Percentiles rank a stretch among this genome's conserved stretches.
phyloP scores from a whole-genome alignment of 2,329 filamentous ascomycete genomes.

The Calycina marina region DNA sequence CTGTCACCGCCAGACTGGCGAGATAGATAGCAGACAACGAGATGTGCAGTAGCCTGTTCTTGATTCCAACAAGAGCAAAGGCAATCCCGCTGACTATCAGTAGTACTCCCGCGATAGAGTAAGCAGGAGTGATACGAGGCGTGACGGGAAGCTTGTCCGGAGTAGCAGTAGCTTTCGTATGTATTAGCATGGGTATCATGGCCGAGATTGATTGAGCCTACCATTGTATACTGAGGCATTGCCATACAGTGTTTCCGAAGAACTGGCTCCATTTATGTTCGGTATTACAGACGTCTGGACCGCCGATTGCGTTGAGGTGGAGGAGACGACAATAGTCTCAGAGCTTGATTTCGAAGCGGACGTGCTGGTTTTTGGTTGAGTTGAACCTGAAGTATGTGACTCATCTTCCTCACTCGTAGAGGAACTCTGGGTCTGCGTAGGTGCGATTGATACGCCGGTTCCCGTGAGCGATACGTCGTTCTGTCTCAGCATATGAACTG shows the following conservation, averaged over 20 bases:
- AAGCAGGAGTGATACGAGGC: slow-evolving; percentile 65
- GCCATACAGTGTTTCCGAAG: slow-evolving; percentile 8
- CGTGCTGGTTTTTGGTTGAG: slow-evolving; percentile 1
- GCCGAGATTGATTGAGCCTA: too few relatives aligned
- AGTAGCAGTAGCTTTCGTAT: slow-evolving; percentile 19
- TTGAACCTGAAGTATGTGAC: background rate
- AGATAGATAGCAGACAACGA: slow-evolving; percentile 70
- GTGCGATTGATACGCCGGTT: too few relatives aligned
- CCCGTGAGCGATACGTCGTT: too few relatives aligned
- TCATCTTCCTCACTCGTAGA: too few relatives aligned
- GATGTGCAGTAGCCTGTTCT: slow-evolving; percentile 63
- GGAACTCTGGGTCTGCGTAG: too few relatives aligned
- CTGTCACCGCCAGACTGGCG: slow-evolving; percentile 56
- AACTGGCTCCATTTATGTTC: slow-evolving; percentile 4
- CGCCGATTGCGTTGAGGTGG: slow-evolving; percentile 1
- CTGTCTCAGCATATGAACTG: slow-evolving; percentile 11
- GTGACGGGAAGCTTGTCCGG: slow-evolving; percentile 50
- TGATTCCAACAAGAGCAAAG: slow-evolving; percentile 68
- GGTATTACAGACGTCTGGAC: too few relatives aligned
- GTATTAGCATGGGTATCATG: slow-evolving; percentile 10
- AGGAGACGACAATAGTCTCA: too few relatives aligned
- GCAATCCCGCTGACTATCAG: slow-evolving; percentile 57
- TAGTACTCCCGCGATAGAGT: slow-evolving; percentile 64
- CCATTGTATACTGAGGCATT: slow-evolving; percentile 13
- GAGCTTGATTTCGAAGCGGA: background rate